Evolutionary conservation across 164 flowering plant species (phyloP).

Genomic region (Aristolochia contorta): DNA sequence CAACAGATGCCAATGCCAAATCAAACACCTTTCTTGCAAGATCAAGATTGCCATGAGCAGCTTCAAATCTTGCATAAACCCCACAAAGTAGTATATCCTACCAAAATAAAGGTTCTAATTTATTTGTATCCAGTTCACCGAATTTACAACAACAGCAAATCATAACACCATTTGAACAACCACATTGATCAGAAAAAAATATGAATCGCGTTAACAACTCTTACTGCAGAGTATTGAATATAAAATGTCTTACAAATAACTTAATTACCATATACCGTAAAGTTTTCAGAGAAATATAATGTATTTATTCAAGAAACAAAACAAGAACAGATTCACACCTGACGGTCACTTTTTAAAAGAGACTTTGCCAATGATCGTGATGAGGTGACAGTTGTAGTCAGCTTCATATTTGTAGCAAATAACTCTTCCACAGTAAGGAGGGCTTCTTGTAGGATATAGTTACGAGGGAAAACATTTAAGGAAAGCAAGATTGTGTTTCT

Average conservation of each 20-base stretch:
- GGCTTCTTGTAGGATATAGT: conserved; percentile 69
- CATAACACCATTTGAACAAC: not conserved
- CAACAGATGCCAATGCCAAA: conserved; percentile 77
- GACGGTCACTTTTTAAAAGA: conserved; percentile 79
- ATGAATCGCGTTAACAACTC: too few species aligned
- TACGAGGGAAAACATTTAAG: conserved; percentile 66
- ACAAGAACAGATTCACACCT: conserved; percentile 31
- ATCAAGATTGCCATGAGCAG: conserved; percentile 66
- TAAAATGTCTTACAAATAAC: not conserved
- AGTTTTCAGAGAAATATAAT: not conserved
- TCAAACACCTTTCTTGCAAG: conserved; percentile 88
- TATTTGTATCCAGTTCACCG: not conserved
- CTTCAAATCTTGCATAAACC: conserved; percentile 85
- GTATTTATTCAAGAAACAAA: not conserved
- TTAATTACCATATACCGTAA: not conserved
- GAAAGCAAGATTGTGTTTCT: conserved; percentile 70
- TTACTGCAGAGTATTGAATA: not conserved
- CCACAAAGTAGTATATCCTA: conserved; percentile 92
- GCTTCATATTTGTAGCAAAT: conserved; percentile 33
- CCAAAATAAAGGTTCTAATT: conserved; percentile 7
- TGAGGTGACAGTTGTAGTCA: conserved; percentile 37
- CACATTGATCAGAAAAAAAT: too few species aligned
- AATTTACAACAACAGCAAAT: not conserved
- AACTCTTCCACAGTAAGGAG: conserved; percentile 76
- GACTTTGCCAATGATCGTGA: conserved; percentile 72